These are phyloP conservation scores for Calonectria naviculata DNA, from an alignment of 2,329 filamentous ascomycete genomes.

Conservation along the genomic window DNA sequence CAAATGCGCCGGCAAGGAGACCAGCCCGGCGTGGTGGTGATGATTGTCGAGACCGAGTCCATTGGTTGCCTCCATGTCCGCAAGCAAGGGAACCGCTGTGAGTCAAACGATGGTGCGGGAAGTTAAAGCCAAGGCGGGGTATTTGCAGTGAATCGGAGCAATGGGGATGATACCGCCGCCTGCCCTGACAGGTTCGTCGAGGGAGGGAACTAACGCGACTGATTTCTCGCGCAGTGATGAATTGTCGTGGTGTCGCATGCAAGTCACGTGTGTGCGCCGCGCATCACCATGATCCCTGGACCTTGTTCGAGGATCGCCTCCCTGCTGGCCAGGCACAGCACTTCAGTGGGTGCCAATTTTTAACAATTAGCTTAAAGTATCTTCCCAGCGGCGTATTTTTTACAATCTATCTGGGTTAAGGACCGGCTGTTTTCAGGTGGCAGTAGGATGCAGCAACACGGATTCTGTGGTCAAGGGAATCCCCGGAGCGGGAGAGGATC, in stretches of 20 bases:
- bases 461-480: neutral
- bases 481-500: neutral
- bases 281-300: neutral
- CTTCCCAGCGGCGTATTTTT: neutral
- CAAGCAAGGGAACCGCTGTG: neutral
- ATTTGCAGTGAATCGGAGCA: neutral
- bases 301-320: neutral
- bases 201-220: neutral
- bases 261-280: neutral
- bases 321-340: neutral
- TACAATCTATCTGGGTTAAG: neutral
- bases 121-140: neutral
- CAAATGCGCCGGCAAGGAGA: slow-evolving; percentile 1
- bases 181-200: neutral
- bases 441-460: neutral
- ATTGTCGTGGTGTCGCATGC: slow-evolving; percentile 3
- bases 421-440: neutral
- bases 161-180: neutral
- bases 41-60: neutral
- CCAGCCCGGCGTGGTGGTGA: neutral
- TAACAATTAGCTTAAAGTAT: neutral
- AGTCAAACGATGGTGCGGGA: neutral
- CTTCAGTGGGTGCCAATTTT: neutral
- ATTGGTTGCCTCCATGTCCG: neutral
- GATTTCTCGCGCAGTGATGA: slow-evolving; percentile 2